phyloP scores from a whole-genome alignment of 2,329 filamentous ascomycete species.

The Talaromyces sp. region DNA sequence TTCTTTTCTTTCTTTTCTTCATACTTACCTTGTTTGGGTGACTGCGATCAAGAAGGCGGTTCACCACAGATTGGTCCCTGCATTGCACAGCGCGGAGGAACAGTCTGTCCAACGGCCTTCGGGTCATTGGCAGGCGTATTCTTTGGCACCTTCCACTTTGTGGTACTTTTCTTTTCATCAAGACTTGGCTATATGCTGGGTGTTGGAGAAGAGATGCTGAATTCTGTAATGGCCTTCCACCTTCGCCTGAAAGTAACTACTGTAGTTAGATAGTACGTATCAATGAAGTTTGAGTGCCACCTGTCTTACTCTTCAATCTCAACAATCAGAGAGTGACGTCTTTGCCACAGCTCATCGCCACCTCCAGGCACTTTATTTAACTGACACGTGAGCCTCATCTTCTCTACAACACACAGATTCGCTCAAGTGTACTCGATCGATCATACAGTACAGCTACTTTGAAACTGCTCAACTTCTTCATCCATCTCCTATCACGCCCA shows the following conservation, averaged over 20 bases:
- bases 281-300: background rate
- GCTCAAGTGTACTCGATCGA: too few species aligned
- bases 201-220: constrained; percentile 37
- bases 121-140: constrained; percentile 47
- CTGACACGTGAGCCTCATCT: background rate
- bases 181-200: constrained; percentile 30
- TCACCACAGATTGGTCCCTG: constrained; percentile 47
- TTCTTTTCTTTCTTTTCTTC: constrained; percentile 43
- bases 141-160: constrained; percentile 43
- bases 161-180: constrained; percentile 39
- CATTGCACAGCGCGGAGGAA: constrained; percentile 55
- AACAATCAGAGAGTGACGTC: background rate
- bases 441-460: background rate
- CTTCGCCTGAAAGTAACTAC: too few species aligned
- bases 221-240: too few species aligned
- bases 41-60: constrained; percentile 44
- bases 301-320: background rate
- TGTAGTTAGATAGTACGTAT: too few species aligned
- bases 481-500: background rate
- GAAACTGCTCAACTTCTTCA: constrained; percentile 8
- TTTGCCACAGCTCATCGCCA: constrained; percentile 1
- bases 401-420: background rate
- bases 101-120: constrained; percentile 47
- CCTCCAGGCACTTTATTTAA: background rate
- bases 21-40: constrained; percentile 50